Evolutionary conservation across 1,284 basidiomycete species (phyloP), one percentile per base, ranked within the genome.

Genomic region (Golubevia pallescens): DNA sequence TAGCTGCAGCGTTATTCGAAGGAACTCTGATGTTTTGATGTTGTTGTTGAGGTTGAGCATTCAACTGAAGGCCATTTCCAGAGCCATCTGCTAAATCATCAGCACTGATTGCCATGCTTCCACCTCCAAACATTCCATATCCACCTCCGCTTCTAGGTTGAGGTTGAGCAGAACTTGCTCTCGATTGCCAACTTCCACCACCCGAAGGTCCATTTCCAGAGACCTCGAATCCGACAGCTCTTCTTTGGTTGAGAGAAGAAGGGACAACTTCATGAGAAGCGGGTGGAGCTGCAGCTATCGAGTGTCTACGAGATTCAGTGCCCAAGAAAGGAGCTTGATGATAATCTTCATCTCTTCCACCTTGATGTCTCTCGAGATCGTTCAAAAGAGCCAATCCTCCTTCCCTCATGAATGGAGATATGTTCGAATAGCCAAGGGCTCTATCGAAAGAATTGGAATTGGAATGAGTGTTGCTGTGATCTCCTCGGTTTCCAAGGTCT

Each of bases 221-320:
- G 34, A 71, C 59, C 7, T 77, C 73, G 55, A 79, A 79, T 48
- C 77, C 77, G 2, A 79, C 68, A 2, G 77, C 75, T 13, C 77
- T 65, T 48, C 75, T 69, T 5, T 1, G 21, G 20, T 19, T 32
- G 38, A 34, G 52, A 13, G 42, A 20, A 28, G 42, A 54, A 48
- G 38, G 34, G 2, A 28, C 8, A 19, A 28, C 13, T 4, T 38
- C 42, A 8, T 38, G 58, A 28, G 58, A 52, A 28, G 14, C 21
- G 23, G 14, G 58, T 16, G 42, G 60, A 61, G 54, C 58, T 24
- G 65, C 66, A 21, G 75, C 68, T 7, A 75, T 68, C 7, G 77
- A 78, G 60, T 78, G 77, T 14, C 77, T 63, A 53, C 77, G 62
- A 8, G 77, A 78, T 59, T 78, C 77, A 60, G 42, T 65, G 10